Conservation (phyloP, 2,329 filamentous ascomycete species). For the Emergomyces pasteurianus region DNA sequence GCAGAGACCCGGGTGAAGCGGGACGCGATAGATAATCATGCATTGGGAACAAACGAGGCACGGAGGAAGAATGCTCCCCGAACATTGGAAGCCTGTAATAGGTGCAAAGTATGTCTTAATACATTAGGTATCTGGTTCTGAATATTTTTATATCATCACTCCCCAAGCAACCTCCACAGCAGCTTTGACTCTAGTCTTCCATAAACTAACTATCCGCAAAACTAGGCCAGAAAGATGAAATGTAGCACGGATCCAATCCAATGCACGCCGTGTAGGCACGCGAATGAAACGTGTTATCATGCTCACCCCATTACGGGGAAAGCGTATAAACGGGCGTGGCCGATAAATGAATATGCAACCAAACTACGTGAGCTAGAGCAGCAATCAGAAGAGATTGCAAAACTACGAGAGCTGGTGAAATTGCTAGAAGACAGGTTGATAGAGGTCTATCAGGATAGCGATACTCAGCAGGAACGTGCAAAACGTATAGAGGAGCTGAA, state of each 20-base stretch:
- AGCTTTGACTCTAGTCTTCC: background rate
- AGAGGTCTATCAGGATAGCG: too few species aligned
- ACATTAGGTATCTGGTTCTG: background rate
- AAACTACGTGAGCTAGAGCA: background rate
- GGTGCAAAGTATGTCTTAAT: constrained; percentile 17
- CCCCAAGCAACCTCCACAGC: background rate
- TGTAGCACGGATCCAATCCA: constrained; percentile 13
- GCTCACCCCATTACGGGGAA: constrained; percentile 17
- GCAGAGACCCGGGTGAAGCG: background rate
- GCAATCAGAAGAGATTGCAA: background rate
- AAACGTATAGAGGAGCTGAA: too few species aligned
- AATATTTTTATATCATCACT: background rate
- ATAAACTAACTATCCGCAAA: background rate
- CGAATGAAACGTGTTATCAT: constrained; percentile 11
- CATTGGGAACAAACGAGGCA: constrained; percentile 13
- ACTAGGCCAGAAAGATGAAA: constrained; percentile 15
- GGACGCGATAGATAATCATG: background rate
- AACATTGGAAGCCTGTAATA: constrained; percentile 16
- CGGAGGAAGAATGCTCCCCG: constrained; percentile 12
- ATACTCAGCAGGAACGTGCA: too few species aligned
- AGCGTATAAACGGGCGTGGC: constrained; percentile 2
- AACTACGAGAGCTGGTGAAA: too few species aligned
- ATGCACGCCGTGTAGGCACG: constrained; percentile 12
- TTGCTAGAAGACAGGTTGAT: too few species aligned
- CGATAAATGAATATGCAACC: background rate